Evolutionary conservation across 2,329 filamentous ascomycete genomes (phyloP).

Genomic region (Xylariaceae sp.): DNA sequence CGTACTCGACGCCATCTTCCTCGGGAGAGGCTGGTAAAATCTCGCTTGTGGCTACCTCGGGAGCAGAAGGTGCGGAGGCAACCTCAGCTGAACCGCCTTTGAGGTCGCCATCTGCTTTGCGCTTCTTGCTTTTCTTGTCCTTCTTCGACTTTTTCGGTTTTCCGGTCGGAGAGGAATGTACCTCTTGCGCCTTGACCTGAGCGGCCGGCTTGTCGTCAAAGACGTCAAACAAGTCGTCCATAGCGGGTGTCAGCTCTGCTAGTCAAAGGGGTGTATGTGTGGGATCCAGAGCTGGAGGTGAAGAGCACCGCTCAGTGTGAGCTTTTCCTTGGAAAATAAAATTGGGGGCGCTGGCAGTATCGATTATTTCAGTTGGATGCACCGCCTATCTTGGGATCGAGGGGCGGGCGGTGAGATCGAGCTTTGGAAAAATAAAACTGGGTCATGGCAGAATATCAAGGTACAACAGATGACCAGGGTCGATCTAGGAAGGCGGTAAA

Average conservation of each 20-base stretch:
- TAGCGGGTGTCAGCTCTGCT: constrained; percentile 26
- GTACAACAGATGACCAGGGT: not conserved
- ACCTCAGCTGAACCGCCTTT: constrained; percentile 43
- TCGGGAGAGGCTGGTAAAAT: constrained; percentile 33
- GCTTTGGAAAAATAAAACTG: not conserved
- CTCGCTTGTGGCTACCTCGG: constrained; percentile 26
- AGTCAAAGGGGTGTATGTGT: not conserved
- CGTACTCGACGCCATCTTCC: constrained; percentile 30
- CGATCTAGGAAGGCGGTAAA: no score
- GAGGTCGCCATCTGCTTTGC: constrained; percentile 75
- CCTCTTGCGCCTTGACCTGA: constrained; percentile 36
- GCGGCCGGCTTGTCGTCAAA: constrained; percentile 63
- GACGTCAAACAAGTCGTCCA: constrained; percentile 80
- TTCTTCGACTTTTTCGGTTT: constrained; percentile 38
- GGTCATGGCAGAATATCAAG: no score
- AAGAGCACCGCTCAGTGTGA: constrained; percentile 1
- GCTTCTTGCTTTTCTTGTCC: constrained; percentile 67
- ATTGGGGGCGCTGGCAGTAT: constrained; percentile 21
- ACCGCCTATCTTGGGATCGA: constrained; percentile 1
- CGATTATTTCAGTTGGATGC: not conserved
- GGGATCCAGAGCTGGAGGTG: constrained; percentile 1
- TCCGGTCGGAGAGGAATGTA: constrained; percentile 22
- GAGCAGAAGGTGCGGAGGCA: constrained; percentile 30
- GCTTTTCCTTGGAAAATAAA: constrained; percentile 14
- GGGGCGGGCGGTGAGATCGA: constrained; percentile 20